These are phyloP conservation scores for Rhytidiadelphus loreus DNA, from an alignment of 225 moss, liverwort and hornwort genomes.

Conservation along the genomic window DNA sequence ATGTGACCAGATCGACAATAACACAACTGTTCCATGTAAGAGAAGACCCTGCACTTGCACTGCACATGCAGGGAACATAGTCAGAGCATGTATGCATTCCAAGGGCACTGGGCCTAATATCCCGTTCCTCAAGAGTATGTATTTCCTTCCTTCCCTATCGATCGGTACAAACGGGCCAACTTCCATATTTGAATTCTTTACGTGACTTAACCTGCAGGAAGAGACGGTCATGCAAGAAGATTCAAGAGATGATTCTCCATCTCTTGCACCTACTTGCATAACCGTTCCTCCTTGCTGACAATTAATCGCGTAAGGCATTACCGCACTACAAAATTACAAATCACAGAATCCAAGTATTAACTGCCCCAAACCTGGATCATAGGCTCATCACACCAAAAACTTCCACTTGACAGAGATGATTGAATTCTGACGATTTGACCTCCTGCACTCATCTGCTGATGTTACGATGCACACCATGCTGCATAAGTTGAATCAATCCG, in stretches of 20 bases:
- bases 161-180: neutral
- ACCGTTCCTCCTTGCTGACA: conserved; percentile 31
- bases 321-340: neutral
- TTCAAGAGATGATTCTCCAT: conserved; percentile 24
- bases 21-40: neutral
- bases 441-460: conserved; percentile 14
- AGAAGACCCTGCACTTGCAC: neutral
- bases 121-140: neutral
- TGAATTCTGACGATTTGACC: conserved; percentile 17
- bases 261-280: conserved; percentile 36
- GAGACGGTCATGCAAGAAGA: conserved; percentile 53
- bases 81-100: neutral
- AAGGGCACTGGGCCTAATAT: neutral
- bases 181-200: neutral
- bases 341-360: neutral
- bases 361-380: conserved; percentile 17
- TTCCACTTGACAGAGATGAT: neutral
- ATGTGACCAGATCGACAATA: neutral
- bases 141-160: neutral
- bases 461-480: conserved; percentile 19
- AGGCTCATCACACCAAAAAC: conserved; percentile 7
- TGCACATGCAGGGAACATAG: neutral
- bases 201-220: conserved; percentile 34
- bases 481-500: conserved; percentile 16
- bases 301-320: neutral